Evolutionary conservation across 768 basidiomycete genomes (phyloP), one percentile per base, ranked within the genome.

Genomic region (Rubroboletus pulcherrimus): DNA sequence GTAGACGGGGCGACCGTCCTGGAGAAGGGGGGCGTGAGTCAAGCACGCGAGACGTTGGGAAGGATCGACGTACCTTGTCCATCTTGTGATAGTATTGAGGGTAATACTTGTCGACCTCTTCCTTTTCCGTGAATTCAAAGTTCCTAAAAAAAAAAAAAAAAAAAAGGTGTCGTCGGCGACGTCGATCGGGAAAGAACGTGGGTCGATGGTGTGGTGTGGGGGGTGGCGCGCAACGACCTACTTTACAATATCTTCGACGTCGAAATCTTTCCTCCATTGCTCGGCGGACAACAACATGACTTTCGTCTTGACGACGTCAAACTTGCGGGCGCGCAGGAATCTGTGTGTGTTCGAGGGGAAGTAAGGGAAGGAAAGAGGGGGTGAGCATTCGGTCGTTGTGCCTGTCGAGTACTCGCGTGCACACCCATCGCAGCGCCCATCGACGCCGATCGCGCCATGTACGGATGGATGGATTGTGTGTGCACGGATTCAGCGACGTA

Each of bases 1-100:
- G 80, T 98, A 99, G 64, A 99, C 73, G 9, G 97, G 97, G 55
- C 95, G 86, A 19, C 96, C 96, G 62, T 97, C 94, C 91, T 94
- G 65, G 10, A 2, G 3, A 17, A 7, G 0, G n/a, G 15, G 11
- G 26, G 26, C 26, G 33, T n/a, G 39, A 3, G 31, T 39, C 9
- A 35, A 47, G 31, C 17, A 29, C n/a, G 8, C 7, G 35, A 12
- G 9, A 2, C 2, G 10, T 7, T 1, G 21, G 12, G 14, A 2
- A 8, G 1, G 5, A 4, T 2, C 17, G 40, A 47, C 55, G 38
- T 53, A 93, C 93, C 79, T 87, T 93, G 79, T 98, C 96, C 62
- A 79, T 89, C 77, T 92, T 95, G 77, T 98, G 96, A 72, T 98
- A 97, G 73, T 83, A 97, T 65, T 96, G 93, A 2, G 95, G 94